Percentiles rank a stretch among this genome's conserved stretches.
phyloP scores from a whole-genome alignment of 2,329 filamentous ascomycete genomes.

The Gnomoniopsis sp. region DNA sequence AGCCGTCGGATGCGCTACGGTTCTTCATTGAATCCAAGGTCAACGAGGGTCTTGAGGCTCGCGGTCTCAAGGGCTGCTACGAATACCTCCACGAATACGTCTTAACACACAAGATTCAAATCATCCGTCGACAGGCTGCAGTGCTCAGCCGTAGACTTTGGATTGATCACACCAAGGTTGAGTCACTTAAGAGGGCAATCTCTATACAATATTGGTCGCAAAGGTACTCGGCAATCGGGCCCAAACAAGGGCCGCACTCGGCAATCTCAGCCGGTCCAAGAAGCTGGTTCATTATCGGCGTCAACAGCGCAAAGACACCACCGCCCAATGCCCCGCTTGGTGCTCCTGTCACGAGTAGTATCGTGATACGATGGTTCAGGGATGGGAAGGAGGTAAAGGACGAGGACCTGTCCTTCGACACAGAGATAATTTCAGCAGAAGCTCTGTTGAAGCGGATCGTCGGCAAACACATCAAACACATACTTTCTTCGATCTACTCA shows the following conservation, averaged over 20 bases:
- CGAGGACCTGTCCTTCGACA: slow-evolving; percentile 64
- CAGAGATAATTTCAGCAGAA: slow-evolving; percentile 68
- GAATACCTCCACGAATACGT: slow-evolving; percentile 83
- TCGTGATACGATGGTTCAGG: slow-evolving; percentile 78
- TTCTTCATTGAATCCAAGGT: slow-evolving; percentile 65
- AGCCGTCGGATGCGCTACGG: slow-evolving; percentile 61
- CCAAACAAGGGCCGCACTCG: slow-evolving; percentile 22
- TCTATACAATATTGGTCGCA: slow-evolving; percentile 88
- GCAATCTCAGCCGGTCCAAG: slow-evolving; percentile 41
- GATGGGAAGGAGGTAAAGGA: slow-evolving; percentile 73
- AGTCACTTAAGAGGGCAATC: slow-evolving; percentile 76
- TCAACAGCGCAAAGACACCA: slow-evolving; percentile 60
- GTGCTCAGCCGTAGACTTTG: slow-evolving; percentile 69
- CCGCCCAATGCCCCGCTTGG: slow-evolving; percentile 33
- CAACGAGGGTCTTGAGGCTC: slow-evolving; percentile 66
- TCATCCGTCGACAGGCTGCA: slow-evolving; percentile 73
- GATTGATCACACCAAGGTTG: slow-evolving; percentile 73
- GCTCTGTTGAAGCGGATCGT: slow-evolving; percentile 70
- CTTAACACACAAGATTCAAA: slow-evolving; percentile 84
- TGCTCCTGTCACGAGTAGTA: slow-evolving; percentile 45
- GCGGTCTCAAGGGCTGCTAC: slow-evolving; percentile 78
- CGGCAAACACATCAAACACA: slow-evolving; percentile 68
- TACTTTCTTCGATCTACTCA: slow-evolving; percentile 64
- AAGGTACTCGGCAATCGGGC: slow-evolving; percentile 50
- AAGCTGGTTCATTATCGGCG: slow-evolving; percentile 87